Evolutionary conservation across 768 basidiomycete species (phyloP).

Genomic region (Tricholoma sp.): DNA sequence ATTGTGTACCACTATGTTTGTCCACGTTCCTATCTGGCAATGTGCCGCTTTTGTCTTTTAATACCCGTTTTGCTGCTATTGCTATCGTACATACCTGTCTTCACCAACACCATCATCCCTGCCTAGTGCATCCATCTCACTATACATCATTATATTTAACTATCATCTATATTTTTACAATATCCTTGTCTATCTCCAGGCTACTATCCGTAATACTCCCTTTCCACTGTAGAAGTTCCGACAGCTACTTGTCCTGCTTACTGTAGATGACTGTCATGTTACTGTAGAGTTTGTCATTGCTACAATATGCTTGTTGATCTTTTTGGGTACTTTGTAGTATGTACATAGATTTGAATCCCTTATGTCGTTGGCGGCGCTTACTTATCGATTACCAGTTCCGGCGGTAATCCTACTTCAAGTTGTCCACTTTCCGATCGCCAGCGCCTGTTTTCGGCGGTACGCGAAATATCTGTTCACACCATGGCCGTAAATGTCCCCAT

Average conservation of each 20-base stretch:
- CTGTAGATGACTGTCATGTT: not conserved
- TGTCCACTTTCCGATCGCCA: too few relatives aligned
- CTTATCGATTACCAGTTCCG: too few relatives aligned
- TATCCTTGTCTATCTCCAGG: not conserved
- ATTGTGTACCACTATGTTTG: slow-evolving; percentile 23
- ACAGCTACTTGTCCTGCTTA: not conserved
- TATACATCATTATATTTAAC: not conserved
- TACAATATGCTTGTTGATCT: not conserved
- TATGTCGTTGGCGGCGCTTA: too few relatives aligned
- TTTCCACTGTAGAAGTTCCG: not conserved
- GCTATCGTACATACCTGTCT: not conserved
- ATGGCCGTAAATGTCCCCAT: too few relatives aligned
- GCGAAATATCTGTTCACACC: too few relatives aligned
- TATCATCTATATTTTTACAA: slow-evolving; percentile 2
- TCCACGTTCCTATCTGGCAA: slow-evolving; percentile 2
- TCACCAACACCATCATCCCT: not conserved
- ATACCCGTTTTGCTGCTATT: slow-evolving; percentile 6
- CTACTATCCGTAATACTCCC: not conserved
- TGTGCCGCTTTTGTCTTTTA: not conserved
- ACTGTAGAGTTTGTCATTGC: not conserved
- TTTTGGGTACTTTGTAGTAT: not conserved
- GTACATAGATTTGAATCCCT: too few relatives aligned
- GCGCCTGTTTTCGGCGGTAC: too few relatives aligned
- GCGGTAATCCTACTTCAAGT: too few relatives aligned
- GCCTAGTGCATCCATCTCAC: not conserved